phyloP scores from a whole-genome alignment of 2,329 filamentous ascomycete genomes.

The Diaporthe batatas region DNA sequence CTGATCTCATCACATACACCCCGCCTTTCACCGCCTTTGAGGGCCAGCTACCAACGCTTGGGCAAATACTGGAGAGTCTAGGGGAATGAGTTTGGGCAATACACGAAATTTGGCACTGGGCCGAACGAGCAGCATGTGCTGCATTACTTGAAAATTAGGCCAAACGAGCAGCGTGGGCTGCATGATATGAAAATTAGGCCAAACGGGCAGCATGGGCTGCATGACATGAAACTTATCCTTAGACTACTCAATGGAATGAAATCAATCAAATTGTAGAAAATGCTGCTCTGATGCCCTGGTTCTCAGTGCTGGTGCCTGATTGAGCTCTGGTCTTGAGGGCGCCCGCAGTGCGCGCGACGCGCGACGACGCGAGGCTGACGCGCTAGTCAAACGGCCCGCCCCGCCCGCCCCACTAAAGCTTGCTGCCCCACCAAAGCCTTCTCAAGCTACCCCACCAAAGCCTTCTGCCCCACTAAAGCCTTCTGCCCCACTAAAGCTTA shows the following conservation, averaged over 20 bases:
- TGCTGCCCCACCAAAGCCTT: too few relatives aligned
- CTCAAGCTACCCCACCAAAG: too few relatives aligned
- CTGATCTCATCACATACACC: too few relatives aligned
- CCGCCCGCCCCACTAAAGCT: background rate
- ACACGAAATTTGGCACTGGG: background rate
- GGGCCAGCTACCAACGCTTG: too few relatives aligned
- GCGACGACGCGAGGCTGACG: conserved; percentile 8
- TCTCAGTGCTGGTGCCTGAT: background rate
- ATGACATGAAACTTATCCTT: background rate
- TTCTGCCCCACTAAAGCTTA: background rate
- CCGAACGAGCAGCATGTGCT: too few relatives aligned
- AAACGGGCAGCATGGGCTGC: background rate
- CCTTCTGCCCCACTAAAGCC: too few relatives aligned
- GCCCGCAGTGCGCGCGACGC: background rate
- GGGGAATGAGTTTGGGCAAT: background rate
- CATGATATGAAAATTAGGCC: too few relatives aligned
- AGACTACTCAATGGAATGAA: background rate
- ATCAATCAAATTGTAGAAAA: too few relatives aligned
- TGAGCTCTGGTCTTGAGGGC: background rate
- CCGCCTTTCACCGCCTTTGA: too few relatives aligned
- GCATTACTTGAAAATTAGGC: too few relatives aligned
- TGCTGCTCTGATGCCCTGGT: rapidly evolving
- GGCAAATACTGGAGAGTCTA: background rate
- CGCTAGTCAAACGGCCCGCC: too few relatives aligned
- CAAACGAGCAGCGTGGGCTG: too few relatives aligned